Evolutionary conservation across 1,284 basidiomycete genomes (phyloP), one percentile per base, ranked within the genome.

Genomic region (Marasmius sp.): DNA sequence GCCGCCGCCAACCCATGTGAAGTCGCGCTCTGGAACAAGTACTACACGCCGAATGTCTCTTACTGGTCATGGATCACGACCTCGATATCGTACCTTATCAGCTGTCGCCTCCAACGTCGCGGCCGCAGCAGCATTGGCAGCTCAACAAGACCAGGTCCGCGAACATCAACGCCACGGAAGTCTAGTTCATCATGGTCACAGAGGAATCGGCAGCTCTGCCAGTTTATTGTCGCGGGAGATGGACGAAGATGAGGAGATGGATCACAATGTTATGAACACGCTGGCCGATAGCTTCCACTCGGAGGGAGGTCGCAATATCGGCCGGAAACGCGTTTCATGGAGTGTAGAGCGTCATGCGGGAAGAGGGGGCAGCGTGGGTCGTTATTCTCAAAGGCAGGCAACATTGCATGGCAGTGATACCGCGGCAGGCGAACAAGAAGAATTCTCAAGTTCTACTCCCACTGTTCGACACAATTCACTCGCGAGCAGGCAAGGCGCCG

Each of bases 221-320:
- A 64, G 59, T 50, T 60, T 62, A 34, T 60, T 65, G 22, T 65
- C 65, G 7, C 66, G 66, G 60, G 75, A 74, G 53, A 78, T 80
- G 48, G 79, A 78, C 8, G 80, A 80, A 38, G 83, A 83, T 53
- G 85, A 85, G 10, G 45, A 20, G 8, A 74, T 76, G 0, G 81
- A 81, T 60, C 85, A 87, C 12, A 78, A 79, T 14, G 77, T 79
- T 2, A 77, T 84, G 16, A 74, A 84, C 18, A 79, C 82, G 1
- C 76, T 92, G 67, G 79, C 84, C 1, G 87, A 88, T 51, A 92
- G 91, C 68, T 86, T 89, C 69, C 82, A 88, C 70, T 92, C 91
- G 0, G 91, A 93, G 60, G 74, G 79, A 16, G 84, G 82, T 3
- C 75, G 77, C 14, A 75, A 76, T 14, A 68, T 71, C 22, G 72